Percentiles rank a stretch among this genome's conserved stretches.
phyloP scores from a whole-genome alignment of 2,329 filamentous ascomycete species.

The Trichoderma sp. region DNA sequence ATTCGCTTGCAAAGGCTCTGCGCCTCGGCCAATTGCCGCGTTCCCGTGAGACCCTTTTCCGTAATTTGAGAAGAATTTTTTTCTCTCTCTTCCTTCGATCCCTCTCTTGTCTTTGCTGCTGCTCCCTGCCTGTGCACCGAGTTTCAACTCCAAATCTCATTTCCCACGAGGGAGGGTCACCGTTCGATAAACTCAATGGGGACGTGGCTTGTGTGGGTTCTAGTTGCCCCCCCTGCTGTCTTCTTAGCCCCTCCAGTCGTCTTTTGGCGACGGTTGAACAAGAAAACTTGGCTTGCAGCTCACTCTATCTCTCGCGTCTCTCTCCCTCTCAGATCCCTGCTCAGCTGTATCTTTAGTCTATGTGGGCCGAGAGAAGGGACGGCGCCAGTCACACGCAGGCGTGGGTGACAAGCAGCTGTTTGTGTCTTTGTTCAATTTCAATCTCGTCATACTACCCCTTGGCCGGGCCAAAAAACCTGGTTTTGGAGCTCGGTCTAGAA shows the following conservation, averaged over 20 bases:
- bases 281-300: slow-evolving; percentile 6
- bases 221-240: neutral
- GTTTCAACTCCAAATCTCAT: slow-evolving; percentile 24
- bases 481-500: slow-evolving; percentile 5
- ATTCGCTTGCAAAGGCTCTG: slow-evolving; percentile 11
- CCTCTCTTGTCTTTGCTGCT: too few species aligned
- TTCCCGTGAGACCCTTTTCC: neutral
- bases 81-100: neutral
- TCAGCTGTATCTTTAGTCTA: slow-evolving; percentile 24
- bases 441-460: slow-evolving; percentile 26
- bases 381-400: slow-evolving; percentile 24
- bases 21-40: neutral
- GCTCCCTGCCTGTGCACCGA: neutral
- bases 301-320: too few species aligned
- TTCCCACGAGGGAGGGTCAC: slow-evolving; percentile 23
- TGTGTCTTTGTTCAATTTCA: slow-evolving; percentile 5
- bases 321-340: slow-evolving; percentile 4
- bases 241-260: neutral
- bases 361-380: slow-evolving; percentile 11
- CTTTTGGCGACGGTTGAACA: neutral
- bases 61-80: slow-evolving; percentile 4
- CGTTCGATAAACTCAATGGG: slow-evolving; percentile 24
- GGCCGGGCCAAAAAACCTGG: slow-evolving; percentile 1
- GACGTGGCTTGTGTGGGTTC: slow-evolving; percentile 16
- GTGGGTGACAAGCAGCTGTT: neutral